Evolutionary conservation across 2,329 filamentous ascomycete species (phyloP).

Genomic region (Cladosporium sp.): DNA sequence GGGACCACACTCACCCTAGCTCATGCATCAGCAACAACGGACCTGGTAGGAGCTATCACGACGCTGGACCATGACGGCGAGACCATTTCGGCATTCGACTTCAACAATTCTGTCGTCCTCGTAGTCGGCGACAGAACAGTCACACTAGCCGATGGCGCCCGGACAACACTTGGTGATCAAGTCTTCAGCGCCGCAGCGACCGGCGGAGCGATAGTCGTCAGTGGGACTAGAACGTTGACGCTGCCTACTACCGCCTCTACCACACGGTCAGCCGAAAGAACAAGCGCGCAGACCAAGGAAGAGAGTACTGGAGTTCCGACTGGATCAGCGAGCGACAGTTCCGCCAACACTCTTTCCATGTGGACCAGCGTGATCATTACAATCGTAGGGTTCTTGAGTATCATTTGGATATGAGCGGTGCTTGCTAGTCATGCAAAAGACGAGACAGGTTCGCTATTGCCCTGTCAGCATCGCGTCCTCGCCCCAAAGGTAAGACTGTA

Average conservation of each 20-base stretch:
- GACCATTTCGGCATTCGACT: neutral
- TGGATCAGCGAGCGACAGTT: too few relatives aligned
- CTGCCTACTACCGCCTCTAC: neutral
- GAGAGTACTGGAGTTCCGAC: too few relatives aligned
- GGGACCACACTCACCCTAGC: neutral
- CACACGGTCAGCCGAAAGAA: too few relatives aligned
- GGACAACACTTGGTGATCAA: neutral
- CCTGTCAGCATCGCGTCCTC: too few relatives aligned
- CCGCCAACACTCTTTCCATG: too few relatives aligned
- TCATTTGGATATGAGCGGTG: too few relatives aligned
- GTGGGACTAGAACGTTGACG: neutral
- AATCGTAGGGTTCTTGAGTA: too few relatives aligned
- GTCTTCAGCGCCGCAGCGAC: neutral
- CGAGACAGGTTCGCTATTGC: too few relatives aligned
- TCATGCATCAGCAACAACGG: neutral
- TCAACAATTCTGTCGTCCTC: neutral
- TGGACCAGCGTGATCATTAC: too few relatives aligned
- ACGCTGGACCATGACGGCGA: neutral
- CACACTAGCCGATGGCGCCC: neutral
- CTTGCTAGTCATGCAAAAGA: too few relatives aligned
- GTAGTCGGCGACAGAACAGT: neutral
- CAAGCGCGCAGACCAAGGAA: too few relatives aligned
- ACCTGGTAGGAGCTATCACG: neutral
- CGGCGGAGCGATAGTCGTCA: neutral
- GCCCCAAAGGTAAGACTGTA: too few relatives aligned